Evolutionary conservation across 768 basidiomycete species (phyloP), one percentile per base, ranked within the genome.

Genomic region (Phylloporus scabripes): DNA sequence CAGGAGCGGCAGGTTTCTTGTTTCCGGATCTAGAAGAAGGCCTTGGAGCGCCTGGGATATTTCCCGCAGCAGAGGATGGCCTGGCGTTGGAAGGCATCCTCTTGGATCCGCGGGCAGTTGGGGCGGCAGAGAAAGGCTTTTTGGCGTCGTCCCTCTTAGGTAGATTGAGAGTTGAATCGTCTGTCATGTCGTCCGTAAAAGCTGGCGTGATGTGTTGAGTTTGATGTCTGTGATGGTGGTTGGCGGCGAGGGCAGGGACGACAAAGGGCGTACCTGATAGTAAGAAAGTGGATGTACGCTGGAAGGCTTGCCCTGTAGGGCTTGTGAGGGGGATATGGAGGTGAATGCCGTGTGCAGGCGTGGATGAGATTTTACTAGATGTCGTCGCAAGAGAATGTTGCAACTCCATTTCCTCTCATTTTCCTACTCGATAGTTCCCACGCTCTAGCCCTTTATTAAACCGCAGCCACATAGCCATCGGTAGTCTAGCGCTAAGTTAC

Each of bases 301-400:
- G 75, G 71, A 76, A 69, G 82, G 80, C 79, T 86, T 88, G 86
- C 87, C 87, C 85, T 86, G 87, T 77, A 74, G 87, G 87, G 87
- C 87, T 74, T 82, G 86, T 89, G 87, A 75, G 82, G 71, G 63
- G 64, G 72, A 66, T 74, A 74, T 74, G 73, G 71, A 60, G 71
- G 76, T 77, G 77, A 62, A 69, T 77, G 76, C 76, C 76, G 77
- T 59, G 72, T 58, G 61, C 66, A 74, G 75, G 75, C 75, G 74
- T 74, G 74, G 67, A 72, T 69, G 68, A 59, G 65, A 60, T 62
- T 66, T 70, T 66, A 72, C 70, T 73, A 70, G 69, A 57, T 56
- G 64, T 74, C 68, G 75, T 72, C 60, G 64, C 60, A 60, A 23
- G 60, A 65, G 51, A 72, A 54, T 59, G 33, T 45, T 32, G 34